Evolutionary conservation across 805 yeast species (phyloP).

Genomic region (Yarrowia sp.): DNA sequence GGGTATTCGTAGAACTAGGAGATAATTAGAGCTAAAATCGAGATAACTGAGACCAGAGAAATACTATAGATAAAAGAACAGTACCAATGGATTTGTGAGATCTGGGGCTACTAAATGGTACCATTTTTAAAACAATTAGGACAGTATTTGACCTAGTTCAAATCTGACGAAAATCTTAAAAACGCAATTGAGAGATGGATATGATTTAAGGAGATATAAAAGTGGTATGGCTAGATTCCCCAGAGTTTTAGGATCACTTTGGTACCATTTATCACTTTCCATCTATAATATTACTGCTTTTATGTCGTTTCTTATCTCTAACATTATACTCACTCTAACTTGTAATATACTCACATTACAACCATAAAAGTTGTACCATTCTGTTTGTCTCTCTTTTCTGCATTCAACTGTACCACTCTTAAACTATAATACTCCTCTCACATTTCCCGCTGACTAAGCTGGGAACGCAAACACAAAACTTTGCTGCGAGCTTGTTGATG

Average conservation of each 20-base stretch:
- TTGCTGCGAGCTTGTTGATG: background rate
- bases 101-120: background rate
- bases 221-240: too few species aligned
- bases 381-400: too few species aligned
- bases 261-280: too few species aligned
- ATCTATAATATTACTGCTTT: too few species aligned
- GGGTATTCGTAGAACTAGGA: background rate
- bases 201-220: background rate
- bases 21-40: background rate
- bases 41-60: background rate
- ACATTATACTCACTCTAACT: too few species aligned
- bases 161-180: background rate
- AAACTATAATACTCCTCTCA: background rate
- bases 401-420: background rate
- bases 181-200: background rate
- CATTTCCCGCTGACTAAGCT: background rate
- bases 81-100: background rate
- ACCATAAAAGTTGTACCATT: too few species aligned
- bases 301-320: too few species aligned
- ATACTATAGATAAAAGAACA: background rate
- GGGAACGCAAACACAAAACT: slow-evolving; percentile 15
- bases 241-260: too few species aligned
- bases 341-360: too few species aligned
- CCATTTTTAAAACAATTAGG: too few species aligned
- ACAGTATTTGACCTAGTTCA: background rate